Conservation (phyloP, 768 basidiomycete species). For the Suillus occidentalis region DNA sequence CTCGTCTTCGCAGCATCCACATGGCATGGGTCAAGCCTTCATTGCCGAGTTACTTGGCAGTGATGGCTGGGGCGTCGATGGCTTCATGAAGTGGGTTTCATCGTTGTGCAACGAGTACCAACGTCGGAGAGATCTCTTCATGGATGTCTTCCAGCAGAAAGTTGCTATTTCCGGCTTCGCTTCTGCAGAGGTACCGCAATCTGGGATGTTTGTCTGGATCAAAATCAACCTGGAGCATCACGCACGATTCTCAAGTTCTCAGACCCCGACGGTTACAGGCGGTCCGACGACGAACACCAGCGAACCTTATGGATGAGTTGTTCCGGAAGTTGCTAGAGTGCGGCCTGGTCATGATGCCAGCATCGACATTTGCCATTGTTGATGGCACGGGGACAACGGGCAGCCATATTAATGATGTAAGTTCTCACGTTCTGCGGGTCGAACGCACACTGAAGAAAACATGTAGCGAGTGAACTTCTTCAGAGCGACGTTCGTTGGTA, state of each 20-base stretch:
- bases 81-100: conserved; percentile 47
- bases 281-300: conserved; percentile 39
- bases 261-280: conserved; percentile 16
- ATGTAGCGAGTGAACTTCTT: conserved; percentile 42
- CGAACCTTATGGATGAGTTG: conserved; percentile 48
- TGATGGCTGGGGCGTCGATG: conserved; percentile 43
- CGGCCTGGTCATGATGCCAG: conserved; percentile 51
- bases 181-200: conserved; percentile 35
- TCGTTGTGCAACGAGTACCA: conserved; percentile 52
- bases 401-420: conserved; percentile 42
- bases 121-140: conserved; percentile 48
- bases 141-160: conserved; percentile 38
- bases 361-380: conserved; percentile 42
- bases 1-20: conserved; percentile 49
- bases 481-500: conserved; percentile 51
- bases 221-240: conserved; percentile 44
- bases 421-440: conserved; percentile 19
- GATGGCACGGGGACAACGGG: conserved; percentile 26
- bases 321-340: conserved; percentile 42
- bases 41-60: conserved; percentile 42
- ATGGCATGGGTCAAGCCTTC: conserved; percentile 49
- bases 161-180: conserved; percentile 34
- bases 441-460: conserved; percentile 1
- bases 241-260: conserved; percentile 35
- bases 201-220: conserved; percentile 62